Percentiles rank a stretch among this genome's conserved stretches.
phyloP scores from a whole-genome alignment of 1,139 yeast species.

The Suzukiozyma palmioleophila region DNA sequence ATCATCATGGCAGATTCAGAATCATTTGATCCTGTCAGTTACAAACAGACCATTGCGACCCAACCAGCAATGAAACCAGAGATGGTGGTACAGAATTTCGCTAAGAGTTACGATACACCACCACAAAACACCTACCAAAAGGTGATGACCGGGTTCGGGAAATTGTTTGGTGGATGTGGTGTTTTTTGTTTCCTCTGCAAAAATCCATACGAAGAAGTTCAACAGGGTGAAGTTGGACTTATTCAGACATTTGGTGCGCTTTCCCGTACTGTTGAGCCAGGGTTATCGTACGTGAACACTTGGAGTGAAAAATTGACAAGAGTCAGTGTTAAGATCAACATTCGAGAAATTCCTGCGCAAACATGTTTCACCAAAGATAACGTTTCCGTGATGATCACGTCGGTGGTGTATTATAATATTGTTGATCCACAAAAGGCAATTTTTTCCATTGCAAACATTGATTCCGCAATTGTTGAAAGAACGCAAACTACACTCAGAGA shows the following conservation, averaged over 20 bases:
- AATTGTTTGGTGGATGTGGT: constrained; percentile 51
- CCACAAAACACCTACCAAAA: constrained; percentile 32
- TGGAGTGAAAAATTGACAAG: constrained; percentile 53
- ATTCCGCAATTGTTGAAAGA: constrained; percentile 60
- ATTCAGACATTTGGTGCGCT: constrained; percentile 68
- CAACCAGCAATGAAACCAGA: constrained; percentile 27
- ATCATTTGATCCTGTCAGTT: constrained; percentile 14
- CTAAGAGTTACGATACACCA: constrained; percentile 34
- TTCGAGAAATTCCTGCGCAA: constrained; percentile 64
- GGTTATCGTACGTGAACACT: constrained; percentile 61
- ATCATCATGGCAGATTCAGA: constrained; percentile 4
- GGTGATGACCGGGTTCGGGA: constrained; percentile 44
- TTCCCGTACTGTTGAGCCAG: constrained; percentile 66
- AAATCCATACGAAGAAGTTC: constrained; percentile 59
- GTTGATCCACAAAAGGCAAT: constrained; percentile 67
- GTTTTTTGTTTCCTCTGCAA: constrained; percentile 57
- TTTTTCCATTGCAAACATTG: constrained; percentile 54
- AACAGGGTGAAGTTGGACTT: constrained; percentile 69
- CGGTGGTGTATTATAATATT: constrained; percentile 66
- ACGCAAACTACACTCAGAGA: constrained; percentile 75
- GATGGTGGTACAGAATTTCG: constrained; percentile 32
- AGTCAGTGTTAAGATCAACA: constrained; percentile 57
- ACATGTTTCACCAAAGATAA: constrained; percentile 69
- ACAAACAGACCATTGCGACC: constrained; percentile 14
- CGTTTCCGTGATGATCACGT: constrained; percentile 56